Base-by-base conservation (phyloP, 192 early-diverging fungal species). In the Coemansia sp. region DNA sequence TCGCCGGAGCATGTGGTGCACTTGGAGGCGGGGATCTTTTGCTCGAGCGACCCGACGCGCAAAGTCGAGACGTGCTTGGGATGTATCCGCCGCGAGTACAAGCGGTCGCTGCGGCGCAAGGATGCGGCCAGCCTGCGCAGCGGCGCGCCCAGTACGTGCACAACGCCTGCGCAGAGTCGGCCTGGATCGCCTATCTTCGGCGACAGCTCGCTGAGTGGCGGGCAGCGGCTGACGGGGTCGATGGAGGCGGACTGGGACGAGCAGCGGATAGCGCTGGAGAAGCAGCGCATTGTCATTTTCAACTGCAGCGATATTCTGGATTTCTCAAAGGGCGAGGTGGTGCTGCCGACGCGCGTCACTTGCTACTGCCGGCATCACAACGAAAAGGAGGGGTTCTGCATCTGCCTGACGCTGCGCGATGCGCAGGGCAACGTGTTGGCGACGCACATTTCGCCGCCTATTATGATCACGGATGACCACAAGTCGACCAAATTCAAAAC, bases 401-500 rank as follows among this genome's bases (percentile, higher is more conserved):
- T 98, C 51, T 92, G 92, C 68, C 91, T 97, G 74, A 85, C 87
- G 31, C 86, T 95, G 64, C 82, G 85, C 21, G 92, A 98, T 73
- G 66, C 86, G 53, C 75, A 77, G 60, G 86, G 86, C 67, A 69
- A 75, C 14, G 75, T 91, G 38, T 76, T 96, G 32, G 94, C 95
- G 10, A 86, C 85, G 10, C 93, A 92, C 23, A 77, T 93, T 41
- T 94, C 94, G 21, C 90, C 94, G 5, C 93, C 96, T 9, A 96
- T 98, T 60, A 90, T 97, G 89, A 96, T 98, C 74, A 98, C 96
- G 5, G 96, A 98, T 68, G 96, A 98, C 81, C 96, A 98, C 87
- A 98, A 98, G 79, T 94, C 92, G 12, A 87, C 91, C 23, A 93
- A 93, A 71, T 70, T 82, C 41, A 89, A 88, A 70, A 76, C 72